Base-by-base conservation (phyloP, 257 asterid species). In the Capsicum baccatum region DNA sequence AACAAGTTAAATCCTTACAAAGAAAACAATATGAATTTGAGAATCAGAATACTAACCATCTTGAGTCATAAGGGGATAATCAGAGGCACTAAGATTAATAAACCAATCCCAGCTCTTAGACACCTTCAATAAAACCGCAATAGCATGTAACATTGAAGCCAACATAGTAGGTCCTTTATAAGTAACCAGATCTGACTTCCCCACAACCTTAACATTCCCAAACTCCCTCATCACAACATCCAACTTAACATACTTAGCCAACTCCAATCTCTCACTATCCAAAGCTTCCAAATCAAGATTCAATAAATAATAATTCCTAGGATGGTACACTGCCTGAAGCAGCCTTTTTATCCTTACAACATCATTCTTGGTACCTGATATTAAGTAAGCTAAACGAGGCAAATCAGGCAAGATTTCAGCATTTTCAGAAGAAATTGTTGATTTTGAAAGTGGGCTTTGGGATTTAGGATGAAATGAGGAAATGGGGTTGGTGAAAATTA, bases 21-120 rank as follows among this genome's bases (percentile, higher is more conserved):
- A 69, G 55, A 1, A 17, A 16, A 44, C 57, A 71, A 71, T 3
- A 42, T 7, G 26, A 69, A 79, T 52, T 44, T 4, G 6, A 33
- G 73, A 17, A 64, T 26, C 17, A 42, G 39, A 88, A 84, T 47
- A 84, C 97, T 64, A 42, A 95, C 99, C 99, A 89, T 97, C 99
- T 81, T 95, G 99, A 2, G 98, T 95, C 97, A 92, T 92, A 7
- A 93, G 91, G 71, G 98, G 99, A 91, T 97, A 97, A 93, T 97
- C 98, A 12, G 96, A 91, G 17, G 98, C 91, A 57, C 94, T 91
- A 0, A 95, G 91, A 71, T 97, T 95, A 71, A 97, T 90, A 85
- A 97, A 97, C 99, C 99, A 97, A 76, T 97, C 98, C 99, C 99
- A 97, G 1, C 83, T 83, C 86, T 52, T 66, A 81, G 90, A 92